Conservation (phyloP, 2,329 filamentous ascomycete genomes). For the Beauveria asiatica region DNA sequence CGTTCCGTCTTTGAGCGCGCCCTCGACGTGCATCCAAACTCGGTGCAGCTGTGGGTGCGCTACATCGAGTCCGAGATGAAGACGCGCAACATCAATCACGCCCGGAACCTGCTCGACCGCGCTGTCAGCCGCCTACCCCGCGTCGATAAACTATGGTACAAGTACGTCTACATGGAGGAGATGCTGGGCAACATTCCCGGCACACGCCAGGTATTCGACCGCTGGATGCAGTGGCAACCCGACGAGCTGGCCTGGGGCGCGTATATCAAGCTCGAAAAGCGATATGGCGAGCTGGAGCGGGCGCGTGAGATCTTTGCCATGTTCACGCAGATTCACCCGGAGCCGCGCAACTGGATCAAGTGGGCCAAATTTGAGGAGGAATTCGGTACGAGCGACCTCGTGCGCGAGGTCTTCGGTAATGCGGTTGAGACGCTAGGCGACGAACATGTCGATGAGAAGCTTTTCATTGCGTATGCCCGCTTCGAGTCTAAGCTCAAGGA, state of each 20-base stretch:
- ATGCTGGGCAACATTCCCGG: constrained; percentile 91
- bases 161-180: constrained; percentile 98
- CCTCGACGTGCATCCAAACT: constrained; percentile 82
- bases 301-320: constrained; percentile 84
- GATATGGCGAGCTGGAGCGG: constrained; percentile 84
- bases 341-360: constrained; percentile 96
- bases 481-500: constrained; percentile 95
- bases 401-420: constrained; percentile 82
- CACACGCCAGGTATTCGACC: constrained; percentile 87
- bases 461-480: constrained; percentile 92
- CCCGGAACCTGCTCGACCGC: constrained; percentile 85
- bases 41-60: constrained; percentile 78
- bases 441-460: constrained; percentile 89
- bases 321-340: constrained; percentile 87
- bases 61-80: constrained; percentile 98
- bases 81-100: constrained; percentile 86
- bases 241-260: constrained; percentile 92
- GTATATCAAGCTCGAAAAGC: constrained; percentile 95
- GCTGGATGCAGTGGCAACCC: constrained; percentile 98
- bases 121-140: constrained; percentile 88
- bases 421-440: constrained; percentile 87
- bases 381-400: constrained; percentile 81
- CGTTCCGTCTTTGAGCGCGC: constrained; percentile 91
- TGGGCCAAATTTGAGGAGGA: constrained; percentile 98
- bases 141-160: constrained; percentile 97